Percentiles rank a stretch among this genome's conserved stretches.
Evolutionary conservation across 306 rosid genomes (phyloP).

Genomic region (Dryas drummondii): DNA sequence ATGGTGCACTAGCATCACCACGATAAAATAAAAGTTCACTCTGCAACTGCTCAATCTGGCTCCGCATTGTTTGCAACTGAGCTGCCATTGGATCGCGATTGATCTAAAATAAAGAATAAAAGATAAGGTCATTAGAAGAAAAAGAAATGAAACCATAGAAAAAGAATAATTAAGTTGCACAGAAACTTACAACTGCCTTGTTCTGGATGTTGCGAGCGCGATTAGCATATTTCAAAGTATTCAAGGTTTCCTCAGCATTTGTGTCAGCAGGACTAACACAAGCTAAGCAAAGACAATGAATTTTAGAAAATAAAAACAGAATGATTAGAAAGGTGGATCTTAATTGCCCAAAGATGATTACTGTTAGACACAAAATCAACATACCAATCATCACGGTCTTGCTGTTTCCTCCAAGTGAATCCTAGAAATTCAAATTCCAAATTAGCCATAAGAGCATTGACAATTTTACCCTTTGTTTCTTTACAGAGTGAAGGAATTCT

Average conservation of each 20-base stretch:
- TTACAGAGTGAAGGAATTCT: not conserved
- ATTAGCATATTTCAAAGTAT: constrained; percentile 96
- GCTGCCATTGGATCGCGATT: constrained; percentile 91
- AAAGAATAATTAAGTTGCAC: not conserved
- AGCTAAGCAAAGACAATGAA: constrained; percentile 45
- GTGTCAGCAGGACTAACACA: constrained; percentile 99
- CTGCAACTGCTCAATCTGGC: constrained; percentile 90
- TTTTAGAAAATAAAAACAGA: not conserved
- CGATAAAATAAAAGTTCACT: constrained; percentile 76
- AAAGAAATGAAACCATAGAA: constrained; percentile 22
- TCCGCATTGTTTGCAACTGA: constrained; percentile 72
- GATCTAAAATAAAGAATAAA: constrained; percentile 44
- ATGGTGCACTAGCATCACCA: constrained; percentile 69
- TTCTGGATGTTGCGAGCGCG: constrained; percentile 98
- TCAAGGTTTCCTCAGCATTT: constrained; percentile 92
- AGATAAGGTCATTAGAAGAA: not conserved
- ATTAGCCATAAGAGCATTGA: constrained; percentile 12
- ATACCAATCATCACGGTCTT: constrained; percentile 98
- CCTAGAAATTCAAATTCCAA: constrained; percentile 51
- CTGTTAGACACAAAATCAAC: constrained; percentile 5
- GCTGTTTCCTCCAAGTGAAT: constrained; percentile 97
- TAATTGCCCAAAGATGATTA: not conserved
- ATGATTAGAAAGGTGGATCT: not conserved
- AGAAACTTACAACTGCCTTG: constrained; percentile 84
- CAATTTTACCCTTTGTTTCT: not conserved